Base-by-base conservation (phyloP, 768 basidiomycete genomes). In the Multifurca ochricompacta region DNA sequence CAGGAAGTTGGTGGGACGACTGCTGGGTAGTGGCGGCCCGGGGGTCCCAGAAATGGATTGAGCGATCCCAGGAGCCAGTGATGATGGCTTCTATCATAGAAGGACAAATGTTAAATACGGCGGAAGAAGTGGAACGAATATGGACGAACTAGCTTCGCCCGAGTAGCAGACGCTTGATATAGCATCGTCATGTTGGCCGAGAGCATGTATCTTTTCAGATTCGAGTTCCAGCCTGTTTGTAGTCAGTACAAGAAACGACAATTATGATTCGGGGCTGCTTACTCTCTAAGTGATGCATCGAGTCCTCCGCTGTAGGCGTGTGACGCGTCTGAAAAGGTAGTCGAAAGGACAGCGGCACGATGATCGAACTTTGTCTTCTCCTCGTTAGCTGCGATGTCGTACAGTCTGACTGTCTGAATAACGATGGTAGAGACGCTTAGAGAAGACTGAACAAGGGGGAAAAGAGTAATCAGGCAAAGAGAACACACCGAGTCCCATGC, bases 261-360 rank as follows among this genome's bases (percentile, higher is more conserved):
- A n/a, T 21, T 23, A 35, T 3, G 50, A 30, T n/a, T n/a, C 35
- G 32, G 27, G 57, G 13, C 40, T 21, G n/a, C 84, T 60, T 56
- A 94, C 91, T 87, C 80, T 67, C 88, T 70, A 3, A 96, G 81
- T 25, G 83, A 78, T 8, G 87, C 84, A 61, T 92, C 91, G n/a
- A 96, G 71, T 0, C 92, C 91, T 4, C 91, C 94, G 52, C 87
- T 91, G 65, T 81, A 96, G 0, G 77, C 91, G 53, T 79, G 77
- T 8, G 69, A 70, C 0, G 72, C 75, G 51, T 87, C 83, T 1
- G 71, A 75, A 67, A 91, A 97, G 53, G 81, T 74, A 60, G 87
- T 87, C 2, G 85, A 78, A 16, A 97, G 75, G 9, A 97, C 85
- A 1, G 92, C 87, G 7, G 91, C 91, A 27, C 89, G 80, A 56